phyloP scores from a whole-genome alignment of 208 protist species.

The Leishmania braziliensis region DNA sequence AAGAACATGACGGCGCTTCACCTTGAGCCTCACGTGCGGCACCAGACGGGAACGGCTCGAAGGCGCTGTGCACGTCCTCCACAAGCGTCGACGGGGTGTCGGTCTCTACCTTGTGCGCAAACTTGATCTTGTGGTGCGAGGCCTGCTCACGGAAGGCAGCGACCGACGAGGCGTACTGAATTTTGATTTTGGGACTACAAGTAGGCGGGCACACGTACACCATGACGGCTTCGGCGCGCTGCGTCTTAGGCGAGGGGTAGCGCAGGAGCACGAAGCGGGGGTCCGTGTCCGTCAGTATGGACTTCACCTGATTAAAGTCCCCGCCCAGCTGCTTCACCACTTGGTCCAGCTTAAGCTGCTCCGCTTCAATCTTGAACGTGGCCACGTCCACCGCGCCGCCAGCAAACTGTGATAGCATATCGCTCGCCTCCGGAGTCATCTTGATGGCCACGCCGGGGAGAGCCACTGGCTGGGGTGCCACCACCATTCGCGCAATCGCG shows the following conservation, averaged over 20 bases:
- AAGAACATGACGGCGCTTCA: slow-evolving; percentile 9
- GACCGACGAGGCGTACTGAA: slow-evolving; percentile 77
- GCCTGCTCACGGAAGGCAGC: slow-evolving; percentile 63
- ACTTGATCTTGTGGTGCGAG: slow-evolving; percentile 41
- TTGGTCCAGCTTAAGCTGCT: slow-evolving; percentile 30
- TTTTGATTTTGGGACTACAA: slow-evolving; percentile 66
- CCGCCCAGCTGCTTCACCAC: slow-evolving; percentile 14
- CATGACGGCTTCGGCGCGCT: slow-evolving; percentile 42
- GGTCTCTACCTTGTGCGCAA: slow-evolving; percentile 57
- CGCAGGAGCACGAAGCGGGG: slow-evolving; percentile 44
- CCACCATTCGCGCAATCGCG: slow-evolving; percentile 62
- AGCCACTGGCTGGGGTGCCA: slow-evolving; percentile 55
- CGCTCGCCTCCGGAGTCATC: slow-evolving; percentile 37
- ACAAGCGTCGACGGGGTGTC: slow-evolving; percentile 46
- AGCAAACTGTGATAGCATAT: slow-evolving; percentile 42
- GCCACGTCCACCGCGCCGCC: slow-evolving; percentile 34
- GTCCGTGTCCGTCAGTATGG: slow-evolving; percentile 34
- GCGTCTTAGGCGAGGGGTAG: slow-evolving; percentile 29
- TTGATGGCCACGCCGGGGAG: slow-evolving; percentile 66
- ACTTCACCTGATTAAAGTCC: slow-evolving; percentile 25
- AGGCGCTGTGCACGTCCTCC: slow-evolving; percentile 45
- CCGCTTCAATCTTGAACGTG: slow-evolving; percentile 49
- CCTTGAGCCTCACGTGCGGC: slow-evolving; percentile 5
- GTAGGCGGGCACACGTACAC: slow-evolving; percentile 73
- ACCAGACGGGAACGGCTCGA: slow-evolving; percentile 24